Evolutionary conservation across 805 yeast species (phyloP), one percentile per base, ranked within the genome.

Genomic region (Myxozyma neotropica): DNA sequence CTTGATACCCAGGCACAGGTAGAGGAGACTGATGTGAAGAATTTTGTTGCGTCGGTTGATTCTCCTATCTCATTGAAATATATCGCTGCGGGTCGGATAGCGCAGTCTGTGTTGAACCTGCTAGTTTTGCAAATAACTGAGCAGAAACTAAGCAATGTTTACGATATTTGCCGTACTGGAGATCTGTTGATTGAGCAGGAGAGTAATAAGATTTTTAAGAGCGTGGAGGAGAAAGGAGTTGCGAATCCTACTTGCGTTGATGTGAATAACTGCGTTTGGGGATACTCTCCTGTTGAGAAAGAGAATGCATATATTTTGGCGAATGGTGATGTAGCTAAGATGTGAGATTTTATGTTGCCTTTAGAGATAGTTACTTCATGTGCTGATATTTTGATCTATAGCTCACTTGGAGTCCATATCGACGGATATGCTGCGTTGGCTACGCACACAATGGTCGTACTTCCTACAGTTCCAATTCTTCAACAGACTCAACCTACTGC

Each of bases 341-440:
- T 94, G 58, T 46, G 27, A 45, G 59, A 49, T 13, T 6, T 36
- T 5, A 6, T 29, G 13, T 13, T 21, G 15, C 21, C 38, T 10
- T 27, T 13, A 7, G 23, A n/a, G n/a, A n/a, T n/a, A n/a, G 10
- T 26, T 45, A 42, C 10, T 24, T 29, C 33, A 47, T 19, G 35
- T 33, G 24, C 3, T 7, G 27, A 3, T 36, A 8, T 46, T 55
- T 52, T 2, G 26, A 40, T 19, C 17, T 15, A 15, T 26, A 62
- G 63, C 19, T 78, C 88, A 12, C 79, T 93, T 29, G 99, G 97
- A 50, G 92, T 87, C 60, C 97, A 94, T 65, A 83, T 94, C 67
- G 99, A 94, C 74, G 99, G 99, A 57, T 94, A 92, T 77, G 88
- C 97, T 12, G 85, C 96, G 1, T 83, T 84, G 72, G 84, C 83